phyloP scores from a whole-genome alignment of 2,329 filamentous ascomycete genomes.

The Hypoxylon sp. region DNA sequence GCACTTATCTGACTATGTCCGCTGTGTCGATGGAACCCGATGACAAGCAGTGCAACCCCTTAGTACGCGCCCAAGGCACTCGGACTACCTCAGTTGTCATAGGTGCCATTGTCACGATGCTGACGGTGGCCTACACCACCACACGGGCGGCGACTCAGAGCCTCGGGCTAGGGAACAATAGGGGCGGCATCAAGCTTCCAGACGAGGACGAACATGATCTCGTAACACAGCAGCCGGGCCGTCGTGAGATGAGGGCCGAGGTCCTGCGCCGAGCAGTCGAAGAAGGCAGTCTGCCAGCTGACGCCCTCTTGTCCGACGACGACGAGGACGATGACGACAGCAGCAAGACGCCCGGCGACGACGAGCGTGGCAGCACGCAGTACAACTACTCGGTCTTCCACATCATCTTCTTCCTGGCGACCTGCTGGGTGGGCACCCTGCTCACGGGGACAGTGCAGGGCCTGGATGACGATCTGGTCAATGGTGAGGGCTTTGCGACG shows the following conservation, averaged over 20 bases:
- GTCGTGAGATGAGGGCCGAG: slow-evolving; percentile 92
- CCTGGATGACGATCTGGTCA: slow-evolving; percentile 70
- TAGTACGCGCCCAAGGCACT: slow-evolving; percentile 86
- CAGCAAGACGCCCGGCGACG: slow-evolving; percentile 77
- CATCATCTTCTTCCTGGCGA: slow-evolving; percentile 96
- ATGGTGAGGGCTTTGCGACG: slow-evolving; percentile 81
- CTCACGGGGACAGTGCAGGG: slow-evolving; percentile 64
- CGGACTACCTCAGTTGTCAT: slow-evolving; percentile 91
- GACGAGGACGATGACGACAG: slow-evolving; percentile 75
- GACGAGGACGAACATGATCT: slow-evolving; percentile 88
- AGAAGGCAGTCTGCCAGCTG: slow-evolving; percentile 90
- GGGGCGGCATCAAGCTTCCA: slow-evolving; percentile 70
- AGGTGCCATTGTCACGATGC: slow-evolving; percentile 94
- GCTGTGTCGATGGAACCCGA: slow-evolving; percentile 99
- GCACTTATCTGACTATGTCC: slow-evolving; percentile 98
- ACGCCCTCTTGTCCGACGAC: slow-evolving; percentile 82
- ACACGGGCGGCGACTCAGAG: slow-evolving; percentile 95
- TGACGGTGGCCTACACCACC: slow-evolving; percentile 97
- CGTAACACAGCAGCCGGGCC: slow-evolving; percentile 85
- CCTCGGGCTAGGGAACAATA: slow-evolving; percentile 75
- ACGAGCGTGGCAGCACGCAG: slow-evolving; percentile 89
- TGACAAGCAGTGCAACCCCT: slow-evolving; percentile 91
- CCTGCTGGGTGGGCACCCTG: slow-evolving; percentile 93
- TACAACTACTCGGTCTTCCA: slow-evolving; percentile 98
- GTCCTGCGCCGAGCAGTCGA: slow-evolving; percentile 92